A percentile compares a stretch with the other conserved stretches of the same genome.
phyloP scores from a whole-genome alignment of 2,329 filamentous ascomycete species.

The Hypocrella siamensis region DNA sequence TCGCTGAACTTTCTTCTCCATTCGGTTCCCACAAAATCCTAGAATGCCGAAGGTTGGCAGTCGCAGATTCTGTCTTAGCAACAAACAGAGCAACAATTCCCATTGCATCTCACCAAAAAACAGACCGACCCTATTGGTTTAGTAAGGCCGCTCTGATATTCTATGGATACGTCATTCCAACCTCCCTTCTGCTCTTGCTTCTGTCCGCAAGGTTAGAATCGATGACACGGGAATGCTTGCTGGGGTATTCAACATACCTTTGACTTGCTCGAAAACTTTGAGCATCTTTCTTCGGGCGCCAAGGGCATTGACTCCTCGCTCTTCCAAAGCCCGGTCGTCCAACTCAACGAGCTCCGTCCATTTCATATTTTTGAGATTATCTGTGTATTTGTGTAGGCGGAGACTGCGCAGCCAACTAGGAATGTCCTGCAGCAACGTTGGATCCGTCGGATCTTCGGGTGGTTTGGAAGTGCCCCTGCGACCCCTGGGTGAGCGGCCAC shows the following conservation, averaged over 20 bases:
- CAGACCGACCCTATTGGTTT: no score
- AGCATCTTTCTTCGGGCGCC: constrained; percentile 95
- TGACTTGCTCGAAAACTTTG: constrained; percentile 97
- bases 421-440: constrained; percentile 79
- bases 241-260: constrained; percentile 31
- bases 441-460: constrained; percentile 92
- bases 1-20: no score
- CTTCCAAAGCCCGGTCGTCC: constrained; percentile 84
- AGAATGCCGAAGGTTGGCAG: no score
- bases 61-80: no score
- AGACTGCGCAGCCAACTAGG: constrained; percentile 90
- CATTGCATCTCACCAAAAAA: no score
- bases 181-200: constrained; percentile 62
- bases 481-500: constrained; percentile 83
- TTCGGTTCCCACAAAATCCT: no score
- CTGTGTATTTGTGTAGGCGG: constrained; percentile 95
- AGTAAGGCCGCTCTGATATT: no score
- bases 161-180: constrained; percentile 33
- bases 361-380: constrained; percentile 92
- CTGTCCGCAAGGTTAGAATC: constrained; percentile 21
- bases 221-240: background rate
- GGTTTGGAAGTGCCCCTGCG: constrained; percentile 91
- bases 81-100: no score
- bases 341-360: constrained; percentile 89
- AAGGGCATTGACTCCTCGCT: constrained; percentile 84